phyloP scores from a whole-genome alignment of 257 asterid species.

The Mitragyna speciosa region DNA sequence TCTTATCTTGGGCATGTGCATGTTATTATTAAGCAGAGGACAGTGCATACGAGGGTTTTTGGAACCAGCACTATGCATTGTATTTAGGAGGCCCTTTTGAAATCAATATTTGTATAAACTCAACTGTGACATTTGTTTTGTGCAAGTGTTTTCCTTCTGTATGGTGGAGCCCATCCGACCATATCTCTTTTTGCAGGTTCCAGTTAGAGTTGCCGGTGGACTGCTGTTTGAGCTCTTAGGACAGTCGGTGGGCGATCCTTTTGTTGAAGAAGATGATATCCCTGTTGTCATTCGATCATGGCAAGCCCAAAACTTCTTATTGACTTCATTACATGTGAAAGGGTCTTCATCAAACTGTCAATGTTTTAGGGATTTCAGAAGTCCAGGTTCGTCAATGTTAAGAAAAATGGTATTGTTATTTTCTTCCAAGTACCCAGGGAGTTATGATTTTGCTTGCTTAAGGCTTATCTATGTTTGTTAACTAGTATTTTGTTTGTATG shows the following conservation, averaged over 20 bases:
- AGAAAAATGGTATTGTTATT: not conserved
- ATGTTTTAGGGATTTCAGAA: constrained; percentile 46
- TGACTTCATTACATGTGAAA: constrained; percentile 47
- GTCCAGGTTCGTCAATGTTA: constrained; percentile 42
- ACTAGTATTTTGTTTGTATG: not conserved
- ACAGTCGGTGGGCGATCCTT: constrained; percentile 45
- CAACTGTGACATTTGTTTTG: not conserved
- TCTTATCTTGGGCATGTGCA: not conserved
- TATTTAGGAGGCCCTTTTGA: too few relatives aligned
- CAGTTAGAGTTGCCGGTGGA: constrained; percentile 55
- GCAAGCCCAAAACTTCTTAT: constrained; percentile 46
- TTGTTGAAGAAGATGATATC: constrained; percentile 41
- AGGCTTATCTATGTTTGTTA: not conserved
- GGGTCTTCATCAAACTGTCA: constrained; percentile 41
- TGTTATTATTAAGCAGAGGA: not conserved
- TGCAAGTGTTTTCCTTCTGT: not conserved
- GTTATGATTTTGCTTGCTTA: not conserved
- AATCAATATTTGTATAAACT: too few relatives aligned
- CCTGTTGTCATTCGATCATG: constrained; percentile 49
- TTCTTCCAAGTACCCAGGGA: not conserved
- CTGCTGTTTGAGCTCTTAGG: constrained; percentile 54
- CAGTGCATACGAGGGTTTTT: not conserved
- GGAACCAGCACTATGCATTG: too few relatives aligned
- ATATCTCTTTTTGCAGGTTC: constrained; percentile 35
- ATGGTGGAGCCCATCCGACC: not conserved